These are phyloP conservation scores for Arthrobotrys iridis DNA, from an alignment of 2,329 filamentous ascomycete genomes.

Conservation along the genomic window DNA sequence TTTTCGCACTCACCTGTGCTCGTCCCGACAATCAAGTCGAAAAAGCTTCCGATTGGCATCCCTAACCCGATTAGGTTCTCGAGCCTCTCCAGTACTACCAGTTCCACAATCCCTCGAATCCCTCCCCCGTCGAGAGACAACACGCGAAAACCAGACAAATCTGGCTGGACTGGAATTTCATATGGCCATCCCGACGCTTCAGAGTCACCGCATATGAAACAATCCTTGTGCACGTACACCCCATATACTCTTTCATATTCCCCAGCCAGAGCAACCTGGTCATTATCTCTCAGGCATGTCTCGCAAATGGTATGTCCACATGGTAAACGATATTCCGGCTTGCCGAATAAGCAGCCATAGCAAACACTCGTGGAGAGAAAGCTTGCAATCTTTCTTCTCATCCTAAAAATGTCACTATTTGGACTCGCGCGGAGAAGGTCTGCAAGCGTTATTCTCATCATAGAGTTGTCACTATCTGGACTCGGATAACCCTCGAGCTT, in stretches of 20 bases:
- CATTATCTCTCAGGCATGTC: neutral
- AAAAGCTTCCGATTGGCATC: slow-evolving; percentile 22
- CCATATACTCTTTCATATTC: neutral
- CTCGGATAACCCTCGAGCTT: neutral
- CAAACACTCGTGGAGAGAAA: neutral
- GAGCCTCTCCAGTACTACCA: neutral
- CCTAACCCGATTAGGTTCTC: slow-evolving; percentile 7
- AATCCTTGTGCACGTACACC: neutral
- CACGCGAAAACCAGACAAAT: neutral
- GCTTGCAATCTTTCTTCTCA: neutral
- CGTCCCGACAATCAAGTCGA: slow-evolving; percentile 25
- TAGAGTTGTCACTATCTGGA: neutral
- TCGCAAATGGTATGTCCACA: slow-evolving; percentile 17
- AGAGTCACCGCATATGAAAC: neutral
- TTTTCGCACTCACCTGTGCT: slow-evolving; percentile 14
- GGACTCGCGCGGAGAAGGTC: no score
- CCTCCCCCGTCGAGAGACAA: slow-evolving; percentile 32
- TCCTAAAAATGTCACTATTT: no score
- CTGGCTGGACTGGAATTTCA: neutral
- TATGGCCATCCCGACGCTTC: neutral
- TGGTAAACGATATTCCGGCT: neutral
- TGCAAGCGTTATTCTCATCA: neutral
- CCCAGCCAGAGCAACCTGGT: neutral
- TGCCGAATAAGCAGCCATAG: slow-evolving; percentile 15
- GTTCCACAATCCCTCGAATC: slow-evolving; percentile 1